phyloP scores from a whole-genome alignment of 169 alveolate genomes.

The Cryptosporidium parvum region DNA sequence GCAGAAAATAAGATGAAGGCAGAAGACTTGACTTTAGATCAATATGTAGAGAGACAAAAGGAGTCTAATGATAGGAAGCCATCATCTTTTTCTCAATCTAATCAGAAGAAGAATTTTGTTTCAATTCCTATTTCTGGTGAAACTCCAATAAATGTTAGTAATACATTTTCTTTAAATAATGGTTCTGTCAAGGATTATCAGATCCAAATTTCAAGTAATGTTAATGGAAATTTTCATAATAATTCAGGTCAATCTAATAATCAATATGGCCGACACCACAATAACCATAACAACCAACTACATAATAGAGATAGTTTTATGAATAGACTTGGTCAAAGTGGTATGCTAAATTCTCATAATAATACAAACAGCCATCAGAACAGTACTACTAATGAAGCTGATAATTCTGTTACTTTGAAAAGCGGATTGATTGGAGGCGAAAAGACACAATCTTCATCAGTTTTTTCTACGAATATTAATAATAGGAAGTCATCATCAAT shows the following conservation, averaged over 20 bases:
- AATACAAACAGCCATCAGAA: background rate
- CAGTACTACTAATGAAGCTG: background rate
- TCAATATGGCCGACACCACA: background rate
- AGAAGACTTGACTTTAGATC: conserved; percentile 68
- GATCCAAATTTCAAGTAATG: background rate
- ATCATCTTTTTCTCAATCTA: conserved; percentile 2
- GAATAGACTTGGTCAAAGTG: background rate
- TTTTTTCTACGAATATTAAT: background rate
- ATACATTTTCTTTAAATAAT: conserved; percentile 27
- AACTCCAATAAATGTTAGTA: background rate
- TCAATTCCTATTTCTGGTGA: conserved; percentile 4
- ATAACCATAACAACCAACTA: background rate
- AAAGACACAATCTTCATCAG: background rate
- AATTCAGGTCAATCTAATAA: background rate
- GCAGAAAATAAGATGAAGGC: conserved; percentile 72
- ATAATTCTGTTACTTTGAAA: background rate
- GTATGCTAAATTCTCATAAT: background rate
- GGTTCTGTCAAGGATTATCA: background rate
- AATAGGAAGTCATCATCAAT: conserved; percentile 46
- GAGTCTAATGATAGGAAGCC: conserved; percentile 21
- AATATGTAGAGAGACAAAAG: conserved; percentile 54
- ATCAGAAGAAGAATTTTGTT: conserved; percentile 7
- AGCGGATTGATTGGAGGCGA: background rate
- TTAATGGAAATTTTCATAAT: background rate
- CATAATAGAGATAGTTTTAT: background rate